Conservation (phyloP, 768 basidiomycete species). For the Dentipellis sp. region DNA sequence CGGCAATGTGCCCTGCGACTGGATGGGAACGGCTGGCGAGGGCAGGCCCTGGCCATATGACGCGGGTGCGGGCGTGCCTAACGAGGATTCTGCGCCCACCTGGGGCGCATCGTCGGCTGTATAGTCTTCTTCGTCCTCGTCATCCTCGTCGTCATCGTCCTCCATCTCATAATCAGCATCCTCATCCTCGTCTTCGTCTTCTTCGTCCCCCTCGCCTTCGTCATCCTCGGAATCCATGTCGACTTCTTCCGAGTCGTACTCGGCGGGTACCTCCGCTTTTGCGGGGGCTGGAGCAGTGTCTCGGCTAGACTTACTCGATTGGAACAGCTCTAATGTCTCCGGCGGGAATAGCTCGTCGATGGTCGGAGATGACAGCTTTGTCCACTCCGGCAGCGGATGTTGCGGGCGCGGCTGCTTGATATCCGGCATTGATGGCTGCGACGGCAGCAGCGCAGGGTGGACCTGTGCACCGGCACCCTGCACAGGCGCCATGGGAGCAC, state of each 20-base stretch:
- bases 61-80: neutral
- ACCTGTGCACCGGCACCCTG: neutral
- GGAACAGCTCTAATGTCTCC: neutral
- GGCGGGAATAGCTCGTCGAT: slow-evolving; percentile 2
- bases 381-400: slow-evolving; percentile 12
- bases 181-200: slow-evolving; percentile 4
- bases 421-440: neutral
- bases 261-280: slow-evolving; percentile 1
- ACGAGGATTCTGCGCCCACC: neutral
- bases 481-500: too few relatives aligned
- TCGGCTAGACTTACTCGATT: neutral
- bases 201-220: slow-evolving; percentile 6
- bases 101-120: neutral
- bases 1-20: slow-evolving; percentile 4
- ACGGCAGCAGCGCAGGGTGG: neutral
- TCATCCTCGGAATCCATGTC: slow-evolving; percentile 6
- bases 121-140: neutral
- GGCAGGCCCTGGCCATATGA: neutral
- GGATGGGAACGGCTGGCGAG: neutral
- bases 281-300: neutral
- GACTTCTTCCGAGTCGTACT: slow-evolving; percentile 7
- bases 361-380: slow-evolving; percentile 5
- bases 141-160: slow-evolving; percentile 2
- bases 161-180: slow-evolving; percentile 2
- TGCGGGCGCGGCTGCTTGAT: slow-evolving; percentile 9